Percentiles rank a stretch among this genome's conserved stretches.
Conservation (phyloP, 2,329 filamentous ascomycete species). For the Paraconiothyrium sp. region DNA sequence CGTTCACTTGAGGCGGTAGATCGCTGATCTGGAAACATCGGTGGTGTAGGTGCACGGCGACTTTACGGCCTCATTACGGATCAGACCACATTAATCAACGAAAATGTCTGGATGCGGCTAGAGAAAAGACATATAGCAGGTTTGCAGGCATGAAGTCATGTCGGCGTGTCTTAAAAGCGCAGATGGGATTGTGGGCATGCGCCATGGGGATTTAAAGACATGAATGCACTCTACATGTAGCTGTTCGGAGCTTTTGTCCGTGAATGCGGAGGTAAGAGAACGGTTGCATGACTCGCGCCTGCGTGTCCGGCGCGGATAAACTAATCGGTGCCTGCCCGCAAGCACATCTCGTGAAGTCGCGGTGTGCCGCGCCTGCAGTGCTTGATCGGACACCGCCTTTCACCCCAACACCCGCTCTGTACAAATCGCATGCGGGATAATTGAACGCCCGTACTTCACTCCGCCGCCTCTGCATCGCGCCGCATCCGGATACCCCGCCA, state of each 20-base stretch:
- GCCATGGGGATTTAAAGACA: neutral
- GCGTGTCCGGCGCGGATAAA: neutral
- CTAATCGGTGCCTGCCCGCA: neutral
- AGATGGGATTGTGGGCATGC: neutral
- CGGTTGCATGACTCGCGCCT: neutral
- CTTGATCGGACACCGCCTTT: neutral
- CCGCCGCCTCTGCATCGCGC: neutral
- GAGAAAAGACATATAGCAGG: neutral
- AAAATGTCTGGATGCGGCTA: neutral
- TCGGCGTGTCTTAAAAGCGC: neutral
- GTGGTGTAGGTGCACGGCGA: neutral
- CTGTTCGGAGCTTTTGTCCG: constrained; percentile 3
- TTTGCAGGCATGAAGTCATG: neutral
- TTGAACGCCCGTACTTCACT: neutral
- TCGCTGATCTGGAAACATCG: constrained; percentile 1
- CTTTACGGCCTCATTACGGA: too few species aligned
- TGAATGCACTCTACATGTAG: neutral
- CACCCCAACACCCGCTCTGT: neutral
- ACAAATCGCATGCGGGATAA: neutral
- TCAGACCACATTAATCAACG: neutral
- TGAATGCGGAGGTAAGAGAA: neutral
- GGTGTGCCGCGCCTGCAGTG: constrained; percentile 7
- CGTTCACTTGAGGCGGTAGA: neutral
- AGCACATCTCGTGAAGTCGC: constrained; percentile 10
- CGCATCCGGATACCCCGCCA: constrained; percentile 7